A percentile compares a stretch with the other conserved stretches of the same genome.
phyloP scores from a whole-genome alignment of 2,329 filamentous ascomycete species.

The Penicillium thymicola region DNA sequence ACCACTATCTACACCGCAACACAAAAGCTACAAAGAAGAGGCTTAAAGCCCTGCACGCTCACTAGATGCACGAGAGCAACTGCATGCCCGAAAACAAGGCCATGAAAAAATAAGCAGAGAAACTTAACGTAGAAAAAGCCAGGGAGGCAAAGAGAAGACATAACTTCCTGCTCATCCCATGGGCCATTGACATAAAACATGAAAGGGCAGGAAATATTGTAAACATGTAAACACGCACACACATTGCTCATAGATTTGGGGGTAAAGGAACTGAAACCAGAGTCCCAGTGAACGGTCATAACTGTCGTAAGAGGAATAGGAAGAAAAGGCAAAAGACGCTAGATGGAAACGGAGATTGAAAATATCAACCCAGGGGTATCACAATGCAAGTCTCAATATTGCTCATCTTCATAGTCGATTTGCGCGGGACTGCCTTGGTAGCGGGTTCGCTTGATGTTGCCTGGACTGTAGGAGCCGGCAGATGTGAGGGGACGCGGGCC shows the following conservation, averaged over 20 bases:
- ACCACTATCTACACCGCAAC: slow-evolving; percentile 1
- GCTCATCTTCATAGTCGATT: slow-evolving; percentile 37
- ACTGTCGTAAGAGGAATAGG: slow-evolving; percentile 5
- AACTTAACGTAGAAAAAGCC: background rate
- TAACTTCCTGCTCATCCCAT: background rate
- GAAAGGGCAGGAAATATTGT: background rate
- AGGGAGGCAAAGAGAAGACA: slow-evolving; percentile 1
- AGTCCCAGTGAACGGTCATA: background rate
- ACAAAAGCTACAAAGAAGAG: background rate
- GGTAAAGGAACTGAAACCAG: slow-evolving; percentile 1
- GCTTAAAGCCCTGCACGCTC: background rate
- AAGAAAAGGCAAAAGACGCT: slow-evolving; percentile 5
- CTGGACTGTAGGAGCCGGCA: slow-evolving; percentile 35
- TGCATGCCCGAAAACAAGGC: background rate
- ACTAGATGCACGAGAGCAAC: background rate
- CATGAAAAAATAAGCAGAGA: background rate
- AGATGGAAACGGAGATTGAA: slow-evolving; percentile 7
- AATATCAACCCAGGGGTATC: slow-evolving; percentile 20
- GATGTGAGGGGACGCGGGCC: slow-evolving; percentile 47
- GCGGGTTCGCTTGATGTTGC: slow-evolving; percentile 35
- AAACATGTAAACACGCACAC: slow-evolving; percentile 2
- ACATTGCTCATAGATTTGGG: slow-evolving; percentile 4
- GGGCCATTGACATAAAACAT: background rate
- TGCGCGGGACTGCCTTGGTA: slow-evolving; percentile 43
- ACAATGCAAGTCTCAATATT: slow-evolving; percentile 28